Percentiles rank a stretch among this genome's conserved stretches.
These are phyloP conservation scores for Arthrobotrys pseudoclavata DNA, from an alignment of 2,329 filamentous ascomycete genomes.

Conservation along the genomic window DNA sequence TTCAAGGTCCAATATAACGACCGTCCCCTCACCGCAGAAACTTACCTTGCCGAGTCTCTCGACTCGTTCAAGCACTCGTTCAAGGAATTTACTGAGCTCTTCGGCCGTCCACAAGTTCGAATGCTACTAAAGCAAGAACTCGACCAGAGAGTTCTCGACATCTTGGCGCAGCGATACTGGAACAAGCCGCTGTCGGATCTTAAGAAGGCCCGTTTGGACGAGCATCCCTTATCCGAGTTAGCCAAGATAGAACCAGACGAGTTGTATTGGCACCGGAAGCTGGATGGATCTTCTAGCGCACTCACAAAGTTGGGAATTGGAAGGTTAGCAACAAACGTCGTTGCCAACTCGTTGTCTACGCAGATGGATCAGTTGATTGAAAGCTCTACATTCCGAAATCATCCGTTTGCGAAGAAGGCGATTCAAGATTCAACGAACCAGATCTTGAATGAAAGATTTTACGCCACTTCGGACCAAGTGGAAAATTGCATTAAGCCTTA, in stretches of 20 bases:
- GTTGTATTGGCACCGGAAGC: conserved; percentile 91
- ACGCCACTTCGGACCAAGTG: conserved; percentile 96
- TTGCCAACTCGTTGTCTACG: conserved; percentile 86
- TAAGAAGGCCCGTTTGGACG: conserved; percentile 77
- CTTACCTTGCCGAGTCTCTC: conserved; percentile 93
- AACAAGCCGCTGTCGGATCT: conserved; percentile 91
- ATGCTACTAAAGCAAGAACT: conserved; percentile 91
- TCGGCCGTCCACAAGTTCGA: conserved; percentile 89
- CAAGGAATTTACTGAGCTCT: conserved; percentile 89
- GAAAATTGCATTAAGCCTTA: conserved; percentile 99
- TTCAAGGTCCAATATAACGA: conserved; percentile 99
- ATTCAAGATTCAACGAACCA: conserved; percentile 90
- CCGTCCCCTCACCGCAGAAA: conserved; percentile 91
- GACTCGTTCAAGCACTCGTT: conserved; percentile 98
- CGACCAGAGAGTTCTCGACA: conserved; percentile 92
- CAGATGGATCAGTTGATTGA: conserved; percentile 84
- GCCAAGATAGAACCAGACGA: conserved; percentile 88
- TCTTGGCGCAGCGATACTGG: conserved; percentile 95
- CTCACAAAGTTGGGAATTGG: conserved; percentile 96
- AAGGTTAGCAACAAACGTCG: conserved; percentile 89
- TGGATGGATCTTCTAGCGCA: conserved; percentile 90
- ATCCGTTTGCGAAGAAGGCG: conserved; percentile 92
- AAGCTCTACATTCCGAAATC: conserved; percentile 85
- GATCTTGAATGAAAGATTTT: conserved; percentile 93
- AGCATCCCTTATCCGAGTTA: conserved; percentile 75